phyloP scores from a whole-genome alignment of 2,329 filamentous ascomycete genomes.

The Neonectria sp. region DNA sequence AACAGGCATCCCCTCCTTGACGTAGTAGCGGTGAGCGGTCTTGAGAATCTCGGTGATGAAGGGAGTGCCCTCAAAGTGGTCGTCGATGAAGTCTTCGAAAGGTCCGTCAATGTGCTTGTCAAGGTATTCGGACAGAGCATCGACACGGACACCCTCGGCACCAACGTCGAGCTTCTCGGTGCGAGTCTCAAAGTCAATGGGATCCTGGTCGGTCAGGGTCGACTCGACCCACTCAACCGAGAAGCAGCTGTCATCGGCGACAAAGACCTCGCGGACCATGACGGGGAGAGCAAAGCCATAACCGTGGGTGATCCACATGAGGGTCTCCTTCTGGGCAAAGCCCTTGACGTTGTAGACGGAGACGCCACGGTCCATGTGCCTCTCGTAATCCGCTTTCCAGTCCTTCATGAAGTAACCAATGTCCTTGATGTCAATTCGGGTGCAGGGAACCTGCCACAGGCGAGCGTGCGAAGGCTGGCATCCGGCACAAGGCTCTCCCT shows the following conservation, averaged over 20 bases:
- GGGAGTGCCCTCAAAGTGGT: conserved; percentile 95
- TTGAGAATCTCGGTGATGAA: conserved; percentile 97
- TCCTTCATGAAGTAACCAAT: conserved; percentile 99
- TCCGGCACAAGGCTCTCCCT: conserved; percentile 94
- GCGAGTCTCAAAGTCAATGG: conserved; percentile 86
- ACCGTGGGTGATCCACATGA: conserved; percentile 95
- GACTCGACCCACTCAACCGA: conserved; percentile 95
- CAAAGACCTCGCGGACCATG: conserved; percentile 93
- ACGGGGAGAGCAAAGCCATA: conserved; percentile 95
- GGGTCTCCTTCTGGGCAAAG: conserved; percentile 74
- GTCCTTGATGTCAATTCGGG: conserved; percentile 98
- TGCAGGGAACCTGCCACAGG: conserved; percentile 98
- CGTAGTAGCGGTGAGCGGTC: conserved; percentile 94
- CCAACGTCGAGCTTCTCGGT: conserved; percentile 93
- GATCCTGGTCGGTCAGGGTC: conserved; percentile 75
- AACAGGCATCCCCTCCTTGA: conserved; percentile 88
- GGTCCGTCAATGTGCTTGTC: conserved; percentile 94
- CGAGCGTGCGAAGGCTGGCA: conserved; percentile 96
- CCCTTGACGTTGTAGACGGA: conserved; percentile 97
- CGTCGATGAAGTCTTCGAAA: conserved; percentile 94
- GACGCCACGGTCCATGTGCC: conserved; percentile 88
- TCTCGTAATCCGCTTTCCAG: conserved; percentile 97
- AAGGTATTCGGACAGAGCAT: conserved; percentile 90
- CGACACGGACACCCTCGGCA: conserved; percentile 86
- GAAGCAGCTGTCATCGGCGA: conserved; percentile 93